These are phyloP conservation scores for Bocquillonia castaneifolia DNA, from an alignment of 441 rosid genomes.

Conservation along the genomic window DNA sequence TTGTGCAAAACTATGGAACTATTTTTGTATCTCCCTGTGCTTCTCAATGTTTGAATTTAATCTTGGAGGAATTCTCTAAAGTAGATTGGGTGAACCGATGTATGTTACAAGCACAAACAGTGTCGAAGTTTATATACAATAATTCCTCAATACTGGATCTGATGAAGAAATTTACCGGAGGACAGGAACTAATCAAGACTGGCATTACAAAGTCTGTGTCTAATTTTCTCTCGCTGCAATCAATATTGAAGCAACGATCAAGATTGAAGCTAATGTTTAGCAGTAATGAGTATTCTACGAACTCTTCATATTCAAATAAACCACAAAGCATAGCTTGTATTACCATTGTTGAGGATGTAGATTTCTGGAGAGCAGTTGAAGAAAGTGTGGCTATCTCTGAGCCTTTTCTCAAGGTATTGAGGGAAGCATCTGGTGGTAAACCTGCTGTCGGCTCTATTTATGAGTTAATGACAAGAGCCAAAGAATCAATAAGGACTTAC, in stretches of 20 bases:
- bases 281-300: conserved; percentile 59
- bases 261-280: conserved; percentile 66
- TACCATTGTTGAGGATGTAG: conserved; percentile 56
- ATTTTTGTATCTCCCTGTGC: conserved; percentile 81
- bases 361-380: conserved; percentile 77
- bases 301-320: conserved; percentile 50
- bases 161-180: conserved; percentile 63
- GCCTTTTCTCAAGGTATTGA: conserved; percentile 72
- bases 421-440: conserved; percentile 80
- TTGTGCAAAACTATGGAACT: conserved; percentile 61
- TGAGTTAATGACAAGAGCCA: conserved; percentile 81
- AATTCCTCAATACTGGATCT: conserved; percentile 60
- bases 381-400: conserved; percentile 85
- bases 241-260: conserved; percentile 64
- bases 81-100: conserved; percentile 85
- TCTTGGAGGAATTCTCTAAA: conserved; percentile 74
- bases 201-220: conserved; percentile 69
- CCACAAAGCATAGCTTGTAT: conserved; percentile 54
- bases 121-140: conserved; percentile 66
- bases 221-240: conserved; percentile 62
- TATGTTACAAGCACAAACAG: conserved; percentile 56
- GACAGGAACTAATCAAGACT: conserved; percentile 62
- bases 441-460: conserved; percentile 70
- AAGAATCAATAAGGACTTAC: conserved; percentile 78
- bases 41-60: conserved; percentile 66